Evolutionary conservation across 148 eudicot species (phyloP).

Genomic region (Talinum fruticosum): DNA sequence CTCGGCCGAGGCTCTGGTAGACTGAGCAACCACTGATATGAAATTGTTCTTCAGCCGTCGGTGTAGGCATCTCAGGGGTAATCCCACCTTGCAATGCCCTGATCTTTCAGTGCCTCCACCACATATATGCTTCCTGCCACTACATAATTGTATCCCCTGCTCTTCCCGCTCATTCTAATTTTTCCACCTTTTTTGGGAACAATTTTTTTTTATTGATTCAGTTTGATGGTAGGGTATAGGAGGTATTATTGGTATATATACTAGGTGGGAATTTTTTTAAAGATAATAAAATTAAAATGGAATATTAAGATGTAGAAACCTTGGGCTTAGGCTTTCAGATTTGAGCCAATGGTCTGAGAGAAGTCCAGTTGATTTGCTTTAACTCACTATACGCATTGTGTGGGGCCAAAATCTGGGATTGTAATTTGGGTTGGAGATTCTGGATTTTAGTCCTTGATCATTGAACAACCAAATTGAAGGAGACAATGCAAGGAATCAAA

Average conservation of each 20-base stretch:
- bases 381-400: too few species aligned
- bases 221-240: neutral
- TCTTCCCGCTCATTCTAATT: neutral
- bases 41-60: constrained; percentile 19
- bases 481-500: too few species aligned
- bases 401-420: too few species aligned
- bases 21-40: neutral
- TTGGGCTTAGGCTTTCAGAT: neutral
- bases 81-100: constrained; percentile 60
- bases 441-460: too few species aligned
- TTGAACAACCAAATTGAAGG: too few species aligned
- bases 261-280: neutral
- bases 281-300: too few species aligned
- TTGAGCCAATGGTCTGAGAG: neutral
- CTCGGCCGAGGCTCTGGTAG: neutral
- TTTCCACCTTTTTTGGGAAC: neutral
- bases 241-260: neutral
- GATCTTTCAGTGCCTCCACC: constrained; percentile 68
- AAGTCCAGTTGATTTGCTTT: too few species aligned
- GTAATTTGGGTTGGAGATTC: too few species aligned
- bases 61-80: constrained; percentile 34
- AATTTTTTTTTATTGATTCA: neutral
- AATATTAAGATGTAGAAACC: neutral
- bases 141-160: neutral
- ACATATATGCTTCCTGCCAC: constrained; percentile 59